Evolutionary conservation across 169 alveolate genomes (phyloP).

Genomic region (Nephromyces sp.): DNA sequence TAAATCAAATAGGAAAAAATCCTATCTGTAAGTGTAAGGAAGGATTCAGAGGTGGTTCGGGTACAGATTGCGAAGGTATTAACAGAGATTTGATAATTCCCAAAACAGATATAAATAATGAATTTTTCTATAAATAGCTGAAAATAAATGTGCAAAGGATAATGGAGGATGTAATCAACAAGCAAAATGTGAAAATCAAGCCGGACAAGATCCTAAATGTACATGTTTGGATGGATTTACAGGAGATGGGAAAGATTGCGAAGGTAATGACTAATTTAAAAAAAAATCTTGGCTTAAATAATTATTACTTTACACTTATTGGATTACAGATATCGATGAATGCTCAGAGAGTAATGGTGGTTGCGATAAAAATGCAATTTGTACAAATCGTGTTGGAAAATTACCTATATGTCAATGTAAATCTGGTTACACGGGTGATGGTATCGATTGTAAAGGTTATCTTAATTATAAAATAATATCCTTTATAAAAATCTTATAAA

Average conservation of each 20-base stretch:
- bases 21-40: neutral
- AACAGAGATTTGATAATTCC: too few species aligned
- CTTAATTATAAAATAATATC: neutral
- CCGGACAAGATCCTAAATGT: neutral
- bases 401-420: neutral
- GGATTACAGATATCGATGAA: constrained; percentile 17
- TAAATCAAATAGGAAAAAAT: constrained; percentile 1
- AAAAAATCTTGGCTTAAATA: too few species aligned
- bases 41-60: constrained; percentile 3
- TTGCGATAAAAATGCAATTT: neutral
- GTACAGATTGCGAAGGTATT: constrained; percentile 8
- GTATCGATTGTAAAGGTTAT: neutral
- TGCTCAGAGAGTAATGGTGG: neutral
- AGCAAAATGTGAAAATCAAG: too few species aligned
- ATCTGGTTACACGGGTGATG: neutral
- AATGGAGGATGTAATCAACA: too few species aligned
- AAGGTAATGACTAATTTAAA: too few species aligned
- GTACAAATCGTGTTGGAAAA: neutral
- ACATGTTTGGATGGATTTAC: neutral
- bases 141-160: too few species aligned
- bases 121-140: too few species aligned
- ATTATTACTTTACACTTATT: too few species aligned
- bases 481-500: neutral
- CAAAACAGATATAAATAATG: too few species aligned
- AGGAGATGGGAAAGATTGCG: constrained; percentile 15